phyloP scores from a whole-genome alignment of 352 stramenopile species.

The Phytophthora idaei region DNA sequence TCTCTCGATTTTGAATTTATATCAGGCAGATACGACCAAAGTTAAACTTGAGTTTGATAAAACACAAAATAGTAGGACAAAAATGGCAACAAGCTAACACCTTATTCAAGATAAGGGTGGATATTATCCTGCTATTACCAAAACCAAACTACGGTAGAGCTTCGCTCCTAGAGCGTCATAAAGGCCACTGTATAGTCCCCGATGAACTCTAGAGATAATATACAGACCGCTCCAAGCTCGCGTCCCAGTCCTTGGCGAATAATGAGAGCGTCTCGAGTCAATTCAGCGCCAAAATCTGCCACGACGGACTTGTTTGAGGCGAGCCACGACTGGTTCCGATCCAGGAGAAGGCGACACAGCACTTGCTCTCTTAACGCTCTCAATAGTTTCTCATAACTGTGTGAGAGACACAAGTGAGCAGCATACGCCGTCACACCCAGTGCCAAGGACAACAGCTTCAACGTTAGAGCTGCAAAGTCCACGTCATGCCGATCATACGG shows the following conservation, averaged over 20 bases:
- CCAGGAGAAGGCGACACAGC: constrained; percentile 26
- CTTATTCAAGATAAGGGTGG: no score
- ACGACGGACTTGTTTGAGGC: constrained; percentile 12
- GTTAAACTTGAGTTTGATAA: no score
- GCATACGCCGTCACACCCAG: constrained; percentile 28
- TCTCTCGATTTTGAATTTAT: no score
- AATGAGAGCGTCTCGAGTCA: constrained; percentile 22
- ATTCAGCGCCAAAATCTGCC: constrained; percentile 5
- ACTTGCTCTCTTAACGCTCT: constrained; percentile 27
- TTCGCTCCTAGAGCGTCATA: constrained; percentile 21
- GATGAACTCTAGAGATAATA: constrained; percentile 25
- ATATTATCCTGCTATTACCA: no score
- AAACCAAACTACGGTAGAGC: no score
- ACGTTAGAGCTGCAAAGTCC: constrained; percentile 19
- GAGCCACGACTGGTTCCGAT: constrained; percentile 29
- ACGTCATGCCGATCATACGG: constrained; percentile 22
- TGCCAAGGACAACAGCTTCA: constrained; percentile 26
- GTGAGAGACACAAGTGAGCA: constrained; percentile 32
- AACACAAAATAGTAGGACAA: no score
- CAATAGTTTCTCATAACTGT: constrained; percentile 22
- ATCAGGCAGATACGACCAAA: no score
- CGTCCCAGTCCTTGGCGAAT: constrained; percentile 31
- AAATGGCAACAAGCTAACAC: no score
- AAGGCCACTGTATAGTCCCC: constrained; percentile 23
- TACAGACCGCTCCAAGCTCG: constrained; percentile 20